These are phyloP conservation scores for Hanseniaspora mollemarum DNA, from an alignment of 805 yeast species.

Conservation along the genomic window DNA sequence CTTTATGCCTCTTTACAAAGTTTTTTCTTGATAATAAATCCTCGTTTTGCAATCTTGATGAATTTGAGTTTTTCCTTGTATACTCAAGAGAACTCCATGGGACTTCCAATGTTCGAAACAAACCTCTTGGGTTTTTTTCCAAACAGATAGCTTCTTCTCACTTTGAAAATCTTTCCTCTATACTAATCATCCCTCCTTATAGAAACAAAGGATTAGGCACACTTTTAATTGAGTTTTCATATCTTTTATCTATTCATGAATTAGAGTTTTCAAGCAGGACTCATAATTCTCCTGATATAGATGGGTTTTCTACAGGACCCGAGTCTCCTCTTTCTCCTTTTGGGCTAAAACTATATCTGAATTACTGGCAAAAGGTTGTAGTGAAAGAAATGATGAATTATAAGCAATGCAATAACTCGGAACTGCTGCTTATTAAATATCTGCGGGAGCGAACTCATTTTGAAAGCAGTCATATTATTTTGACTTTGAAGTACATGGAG, in stretches of 20 bases:
- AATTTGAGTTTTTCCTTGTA: conserved; percentile 66
- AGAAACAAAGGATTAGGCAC: conserved; percentile 72
- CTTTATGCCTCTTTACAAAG: conserved; percentile 73
- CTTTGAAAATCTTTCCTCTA: conserved; percentile 79
- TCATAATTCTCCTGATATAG: conserved; percentile 31
- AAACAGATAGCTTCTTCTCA: conserved; percentile 70
- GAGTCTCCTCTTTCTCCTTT: conserved; percentile 80
- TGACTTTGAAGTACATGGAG: conserved; percentile 48
- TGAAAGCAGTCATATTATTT: conserved; percentile 47
- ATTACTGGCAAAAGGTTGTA: conserved; percentile 59
- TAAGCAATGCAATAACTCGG: conserved; percentile 26
- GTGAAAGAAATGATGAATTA: conserved; percentile 35
- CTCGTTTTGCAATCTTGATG: conserved; percentile 65
- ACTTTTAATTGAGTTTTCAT: conserved; percentile 70
- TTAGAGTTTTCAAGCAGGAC: not conserved
- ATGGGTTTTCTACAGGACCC: conserved; percentile 68
- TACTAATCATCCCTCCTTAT: conserved; percentile 83
- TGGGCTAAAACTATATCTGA: conserved; percentile 61
- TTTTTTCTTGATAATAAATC: conserved; percentile 83
- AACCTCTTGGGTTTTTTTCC: conserved; percentile 86
- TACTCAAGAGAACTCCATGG: conserved; percentile 37
- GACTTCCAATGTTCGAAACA: conserved; percentile 21
- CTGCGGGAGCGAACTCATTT: conserved; percentile 52
- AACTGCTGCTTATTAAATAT: conserved; percentile 31
- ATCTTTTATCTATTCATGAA: conserved; percentile 43